A percentile compares a stretch with the other conserved stretches of the same genome.
Evolutionary conservation across 2,329 filamentous ascomycete genomes (phyloP).

Genomic region (Aspergillus nomiae): DNA sequence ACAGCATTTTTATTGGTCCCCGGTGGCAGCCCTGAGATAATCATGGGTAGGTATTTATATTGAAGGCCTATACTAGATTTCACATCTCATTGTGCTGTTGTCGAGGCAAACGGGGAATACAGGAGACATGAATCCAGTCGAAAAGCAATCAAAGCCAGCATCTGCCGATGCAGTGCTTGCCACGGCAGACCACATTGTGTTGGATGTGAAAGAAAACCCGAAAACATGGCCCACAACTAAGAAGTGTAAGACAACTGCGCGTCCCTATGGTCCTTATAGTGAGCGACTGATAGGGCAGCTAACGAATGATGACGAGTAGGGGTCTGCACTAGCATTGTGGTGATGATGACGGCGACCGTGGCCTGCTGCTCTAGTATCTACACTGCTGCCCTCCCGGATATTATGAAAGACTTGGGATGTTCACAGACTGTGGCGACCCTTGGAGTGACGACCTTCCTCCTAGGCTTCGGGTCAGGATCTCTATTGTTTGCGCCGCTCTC

Average conservation of each 20-base stretch:
- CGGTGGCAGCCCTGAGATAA: neutral
- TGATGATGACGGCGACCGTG: slow-evolving; percentile 2
- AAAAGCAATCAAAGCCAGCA: neutral
- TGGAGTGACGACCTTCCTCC: slow-evolving; percentile 4
- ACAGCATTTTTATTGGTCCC: neutral
- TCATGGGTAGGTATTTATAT: neutral
- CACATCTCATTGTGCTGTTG: neutral
- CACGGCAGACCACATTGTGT: neutral
- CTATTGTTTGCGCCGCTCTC: slow-evolving; percentile 5
- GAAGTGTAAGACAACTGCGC: neutral
- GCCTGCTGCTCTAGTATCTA: slow-evolving; percentile 5
- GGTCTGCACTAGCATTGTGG: neutral
- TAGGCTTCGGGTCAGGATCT: neutral
- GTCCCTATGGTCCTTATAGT: neutral
- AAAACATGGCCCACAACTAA: neutral
- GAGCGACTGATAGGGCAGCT: neutral
- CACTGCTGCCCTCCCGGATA: neutral
- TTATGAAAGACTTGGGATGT: neutral
- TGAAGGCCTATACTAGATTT: neutral
- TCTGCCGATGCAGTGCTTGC: neutral
- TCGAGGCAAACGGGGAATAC: neutral
- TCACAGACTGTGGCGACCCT: slow-evolving; percentile 2
- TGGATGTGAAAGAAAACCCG: neutral
- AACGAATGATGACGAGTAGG: neutral
- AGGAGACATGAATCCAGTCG: neutral